A percentile compares a stretch with the other conserved stretches of the same genome.
Evolutionary conservation across 1,284 basidiomycete species (phyloP).

Genomic region (Ustilago sp.): DNA sequence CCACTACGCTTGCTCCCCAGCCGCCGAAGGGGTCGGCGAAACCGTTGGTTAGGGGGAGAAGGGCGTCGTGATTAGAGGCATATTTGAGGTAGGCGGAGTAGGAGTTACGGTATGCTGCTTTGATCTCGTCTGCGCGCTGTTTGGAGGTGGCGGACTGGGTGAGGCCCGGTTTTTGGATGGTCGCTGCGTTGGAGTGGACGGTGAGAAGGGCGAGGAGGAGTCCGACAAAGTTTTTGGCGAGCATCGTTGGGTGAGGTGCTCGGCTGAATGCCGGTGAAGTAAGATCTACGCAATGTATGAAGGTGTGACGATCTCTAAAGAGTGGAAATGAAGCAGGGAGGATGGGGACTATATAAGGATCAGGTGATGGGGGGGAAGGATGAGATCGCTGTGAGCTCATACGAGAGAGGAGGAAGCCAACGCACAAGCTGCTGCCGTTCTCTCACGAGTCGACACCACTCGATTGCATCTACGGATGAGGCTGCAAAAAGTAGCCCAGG

Average conservation of each 20-base stretch:
- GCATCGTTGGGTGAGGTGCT: conserved; percentile 18
- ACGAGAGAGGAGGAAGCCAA: background rate
- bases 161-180: conserved; percentile 39
- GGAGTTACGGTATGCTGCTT: conserved; percentile 38
- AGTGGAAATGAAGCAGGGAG: background rate
- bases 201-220: conserved; percentile 25
- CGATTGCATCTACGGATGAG: background rate
- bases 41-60: conserved; percentile 46
- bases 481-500: background rate
- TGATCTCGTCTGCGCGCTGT: conserved; percentile 50
- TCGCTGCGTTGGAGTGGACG: conserved; percentile 13
- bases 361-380: background rate
- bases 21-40: conserved; percentile 50
- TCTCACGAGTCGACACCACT: background rate
- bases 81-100: conserved; percentile 58
- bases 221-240: conserved; percentile 17
- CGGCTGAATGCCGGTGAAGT: background rate
- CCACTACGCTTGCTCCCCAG: conserved; percentile 64
- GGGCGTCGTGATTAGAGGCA: conserved; percentile 48
- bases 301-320: background rate
- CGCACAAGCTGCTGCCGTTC: background rate
- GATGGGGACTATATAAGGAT: background rate
- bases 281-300: background rate
- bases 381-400: background rate
- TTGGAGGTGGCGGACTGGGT: conserved; percentile 28